A percentile compares a stretch with the other conserved stretches of the same genome.
phyloP scores from a whole-genome alignment of 2,329 filamentous ascomycete genomes.

The Hypomyces rosellus region DNA sequence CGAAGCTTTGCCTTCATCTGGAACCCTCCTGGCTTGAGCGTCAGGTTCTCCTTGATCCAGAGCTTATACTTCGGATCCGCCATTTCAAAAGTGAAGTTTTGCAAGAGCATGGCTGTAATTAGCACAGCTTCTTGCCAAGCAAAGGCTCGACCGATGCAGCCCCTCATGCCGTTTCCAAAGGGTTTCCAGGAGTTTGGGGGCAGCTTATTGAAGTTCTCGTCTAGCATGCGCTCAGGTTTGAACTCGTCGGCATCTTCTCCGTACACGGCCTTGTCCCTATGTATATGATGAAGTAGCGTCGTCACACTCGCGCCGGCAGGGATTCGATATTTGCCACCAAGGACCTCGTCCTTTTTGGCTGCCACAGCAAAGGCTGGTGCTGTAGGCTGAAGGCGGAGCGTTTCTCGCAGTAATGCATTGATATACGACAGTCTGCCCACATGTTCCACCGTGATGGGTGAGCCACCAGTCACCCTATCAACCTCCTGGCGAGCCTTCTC shows the following conservation, averaged over 20 bases:
- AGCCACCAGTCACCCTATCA: slow-evolving; percentile 51
- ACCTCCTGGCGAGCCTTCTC: slow-evolving; percentile 56
- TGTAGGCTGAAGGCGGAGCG: slow-evolving; percentile 21
- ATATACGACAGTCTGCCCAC: slow-evolving; percentile 57
- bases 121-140: slow-evolving; percentile 46
- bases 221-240: slow-evolving; percentile 56
- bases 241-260: slow-evolving; percentile 53
- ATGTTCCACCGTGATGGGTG: slow-evolving; percentile 50
- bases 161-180: slow-evolving; percentile 47
- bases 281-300: slow-evolving; percentile 41
- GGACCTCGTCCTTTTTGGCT: slow-evolving; percentile 34
- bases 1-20: slow-evolving; percentile 50
- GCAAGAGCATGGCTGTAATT: slow-evolving; percentile 48
- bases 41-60: slow-evolving; percentile 47
- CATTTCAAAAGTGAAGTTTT: slow-evolving; percentile 60
- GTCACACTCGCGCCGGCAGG: slow-evolving; percentile 37
- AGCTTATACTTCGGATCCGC: slow-evolving; percentile 53
- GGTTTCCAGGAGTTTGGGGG: slow-evolving; percentile 42
- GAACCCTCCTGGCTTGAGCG: slow-evolving; percentile 55
- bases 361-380: slow-evolving; percentile 24
- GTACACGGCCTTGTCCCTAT: slow-evolving; percentile 50
- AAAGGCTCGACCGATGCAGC: slow-evolving; percentile 48
- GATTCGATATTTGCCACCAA: slow-evolving; percentile 50
- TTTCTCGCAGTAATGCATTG: slow-evolving; percentile 56
- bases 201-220: slow-evolving; percentile 39